A percentile compares a stretch with the other conserved stretches of the same genome.
Conservation (phyloP, 2,329 filamentous ascomycete species). For the Coniochaeta hoffmannii region DNA sequence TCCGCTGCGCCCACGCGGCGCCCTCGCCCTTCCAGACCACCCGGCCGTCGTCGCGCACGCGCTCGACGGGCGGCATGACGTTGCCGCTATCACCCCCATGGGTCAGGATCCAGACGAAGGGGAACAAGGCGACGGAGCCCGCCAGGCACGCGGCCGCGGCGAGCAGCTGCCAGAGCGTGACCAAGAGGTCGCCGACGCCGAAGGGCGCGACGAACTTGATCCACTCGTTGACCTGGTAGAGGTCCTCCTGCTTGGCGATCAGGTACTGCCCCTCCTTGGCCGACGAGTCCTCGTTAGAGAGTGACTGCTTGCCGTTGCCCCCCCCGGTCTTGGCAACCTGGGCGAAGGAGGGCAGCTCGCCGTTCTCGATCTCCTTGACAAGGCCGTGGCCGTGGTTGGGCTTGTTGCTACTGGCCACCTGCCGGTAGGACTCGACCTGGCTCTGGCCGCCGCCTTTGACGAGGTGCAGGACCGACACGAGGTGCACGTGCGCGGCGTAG, state of each 20-base stretch:
- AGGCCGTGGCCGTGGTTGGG: slow-evolving; percentile 17
- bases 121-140: slow-evolving; percentile 33
- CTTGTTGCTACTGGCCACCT: neutral
- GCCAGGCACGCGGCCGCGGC: slow-evolving; percentile 59
- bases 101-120: neutral
- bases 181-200: slow-evolving; percentile 46
- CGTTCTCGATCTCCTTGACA: slow-evolving; percentile 7
- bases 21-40: neutral
- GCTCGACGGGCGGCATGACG: neutral
- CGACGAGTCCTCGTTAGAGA: slow-evolving; percentile 5
- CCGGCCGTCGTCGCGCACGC: neutral
- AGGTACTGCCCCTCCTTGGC: slow-evolving; percentile 47
- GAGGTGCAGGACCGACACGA: slow-evolving; percentile 62
- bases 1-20: neutral
- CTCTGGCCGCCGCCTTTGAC: slow-evolving; percentile 19
- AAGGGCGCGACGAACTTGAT: slow-evolving; percentile 61
- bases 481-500: slow-evolving; percentile 58
- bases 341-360: slow-evolving; percentile 3
- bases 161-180: slow-evolving; percentile 35
- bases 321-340: neutral
- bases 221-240: slow-evolving; percentile 72
- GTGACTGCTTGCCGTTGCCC: slow-evolving; percentile 12
- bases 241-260: slow-evolving; percentile 69
- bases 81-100: neutral
- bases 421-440: neutral